Percentiles rank a stretch among this genome's conserved stretches.
Evolutionary conservation across 805 yeast species (phyloP).

Genomic region (Saccharomycopsis lassenensis): DNA sequence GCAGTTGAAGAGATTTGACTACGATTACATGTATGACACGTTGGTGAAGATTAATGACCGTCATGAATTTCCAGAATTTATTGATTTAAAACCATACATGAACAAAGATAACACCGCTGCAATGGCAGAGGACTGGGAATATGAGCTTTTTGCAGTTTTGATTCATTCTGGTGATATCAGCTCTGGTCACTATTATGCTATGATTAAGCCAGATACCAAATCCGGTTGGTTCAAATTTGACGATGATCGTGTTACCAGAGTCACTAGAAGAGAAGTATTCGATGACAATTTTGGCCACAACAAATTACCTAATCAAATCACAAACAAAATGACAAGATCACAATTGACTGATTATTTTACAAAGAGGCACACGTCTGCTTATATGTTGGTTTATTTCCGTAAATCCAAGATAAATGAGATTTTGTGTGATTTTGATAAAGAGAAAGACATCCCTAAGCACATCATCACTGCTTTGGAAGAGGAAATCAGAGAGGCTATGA

Average conservation of each 20-base stretch:
- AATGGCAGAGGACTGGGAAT: conserved; percentile 52
- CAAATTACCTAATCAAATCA: conserved; percentile 36
- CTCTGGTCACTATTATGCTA: conserved; percentile 92
- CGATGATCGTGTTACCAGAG: conserved; percentile 89
- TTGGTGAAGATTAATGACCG: conserved; percentile 87
- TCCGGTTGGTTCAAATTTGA: conserved; percentile 86
- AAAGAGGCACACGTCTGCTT: conserved; percentile 86
- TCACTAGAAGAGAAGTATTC: conserved; percentile 73
- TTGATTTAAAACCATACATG: conserved; percentile 71
- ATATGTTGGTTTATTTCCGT: conserved; percentile 89
- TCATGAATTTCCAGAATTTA: conserved; percentile 75
- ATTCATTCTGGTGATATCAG: conserved; percentile 95
- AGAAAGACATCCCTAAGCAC: conserved; percentile 53
- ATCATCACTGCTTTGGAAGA: conserved; percentile 52
- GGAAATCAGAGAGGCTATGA: conserved; percentile 49
- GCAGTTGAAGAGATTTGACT: conserved; percentile 90
- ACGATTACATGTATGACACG: conserved; percentile 80
- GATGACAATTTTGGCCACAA: conserved; percentile 89
- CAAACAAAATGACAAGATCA: conserved; percentile 40
- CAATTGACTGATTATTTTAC: conserved; percentile 56
- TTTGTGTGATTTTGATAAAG: conserved; percentile 40
- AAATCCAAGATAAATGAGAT: conserved; percentile 46
- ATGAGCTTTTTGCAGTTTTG: conserved; percentile 82
- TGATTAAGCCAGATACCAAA: conserved; percentile 67
- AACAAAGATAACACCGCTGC: conserved; percentile 37